These are phyloP conservation scores for Oryza rufipogon DNA, from an alignment of 176 grass and related monocot genomes.

Conservation along the genomic window DNA sequence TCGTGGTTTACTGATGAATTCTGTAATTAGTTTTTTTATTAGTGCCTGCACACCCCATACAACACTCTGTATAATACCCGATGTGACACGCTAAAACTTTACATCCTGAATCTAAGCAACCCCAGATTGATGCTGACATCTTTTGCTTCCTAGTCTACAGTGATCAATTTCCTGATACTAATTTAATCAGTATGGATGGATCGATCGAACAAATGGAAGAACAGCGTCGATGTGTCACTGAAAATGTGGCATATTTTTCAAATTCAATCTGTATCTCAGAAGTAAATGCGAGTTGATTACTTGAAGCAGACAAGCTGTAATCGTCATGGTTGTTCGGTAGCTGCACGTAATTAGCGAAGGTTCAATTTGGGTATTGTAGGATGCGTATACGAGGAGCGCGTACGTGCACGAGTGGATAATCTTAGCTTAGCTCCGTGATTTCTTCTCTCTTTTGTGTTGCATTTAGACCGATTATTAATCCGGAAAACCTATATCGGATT, in stretches of 20 bases:
- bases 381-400: neutral
- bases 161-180: neutral
- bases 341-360: neutral
- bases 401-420: conserved; percentile 34
- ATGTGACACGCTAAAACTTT: too few species aligned
- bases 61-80: rapidly evolving
- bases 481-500: neutral
- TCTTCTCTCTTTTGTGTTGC: neutral
- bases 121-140: neutral
- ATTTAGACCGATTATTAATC: neutral
- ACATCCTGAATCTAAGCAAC: too few species aligned
- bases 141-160: neutral
- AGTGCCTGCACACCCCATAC: too few species aligned
- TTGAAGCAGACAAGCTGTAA: neutral
- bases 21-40: too few species aligned
- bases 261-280: neutral
- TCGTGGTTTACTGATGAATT: too few species aligned
- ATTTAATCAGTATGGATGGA: neutral
- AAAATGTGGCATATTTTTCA: neutral
- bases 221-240: neutral
- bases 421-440: neutral
- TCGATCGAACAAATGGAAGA: neutral
- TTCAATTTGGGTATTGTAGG: neutral
- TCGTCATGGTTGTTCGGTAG: neutral
- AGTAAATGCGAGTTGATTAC: neutral